Base-by-base conservation (phyloP, 2,329 filamentous ascomycete genomes). In the Ophiocordyceps unilateralis region DNA sequence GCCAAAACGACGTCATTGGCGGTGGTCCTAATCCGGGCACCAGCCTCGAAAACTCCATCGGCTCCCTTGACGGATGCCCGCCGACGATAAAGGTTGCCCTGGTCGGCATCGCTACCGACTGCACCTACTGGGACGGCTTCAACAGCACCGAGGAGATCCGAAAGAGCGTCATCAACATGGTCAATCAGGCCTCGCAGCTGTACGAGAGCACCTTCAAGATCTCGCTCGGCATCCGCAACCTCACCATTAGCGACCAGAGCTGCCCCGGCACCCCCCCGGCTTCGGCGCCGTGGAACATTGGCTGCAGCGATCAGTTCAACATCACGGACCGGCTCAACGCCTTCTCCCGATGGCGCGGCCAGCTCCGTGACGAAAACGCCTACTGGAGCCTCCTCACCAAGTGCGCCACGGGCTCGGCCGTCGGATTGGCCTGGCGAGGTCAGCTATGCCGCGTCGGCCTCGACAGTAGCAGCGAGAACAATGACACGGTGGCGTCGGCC, bases 131-230 rank as follows among this genome's bases (percentile, higher is more conserved):
- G 34, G 67, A 66, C 2, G 69, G 70, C 4, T 93, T 95, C 58
- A 73, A 78, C 47, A 72, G 70, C 20, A 67, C 74, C 41, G 66
- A 74, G n/a, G 58, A 51, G 7, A 73, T 81, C 21, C 72, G 79
- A 44, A 60, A 72, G 47, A 91, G 91, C 57, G 73, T 98, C 48
- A 87, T 98, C 52, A 70, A 68, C 42, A 71, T 85, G 56, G 82
- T 98, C 58, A 95, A 93, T 63, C 70, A 78, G 39, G 91, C 91
- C 1, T 95, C 89, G 2, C 75, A 78, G 47, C 65, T 95, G 10
- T 98, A 91, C 56, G 91, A 98, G 59, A 76, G 71, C 51, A 83
- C 83, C 8, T 96, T 98, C 66, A 95, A 95, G 61, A 89, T 98
- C 53, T 89, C 88, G 0, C 76, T 98, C 30, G 91, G 87, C 38